Base-by-base conservation (phyloP, 2,329 filamentous ascomycete genomes). In the Colletotrichum sp. region DNA sequence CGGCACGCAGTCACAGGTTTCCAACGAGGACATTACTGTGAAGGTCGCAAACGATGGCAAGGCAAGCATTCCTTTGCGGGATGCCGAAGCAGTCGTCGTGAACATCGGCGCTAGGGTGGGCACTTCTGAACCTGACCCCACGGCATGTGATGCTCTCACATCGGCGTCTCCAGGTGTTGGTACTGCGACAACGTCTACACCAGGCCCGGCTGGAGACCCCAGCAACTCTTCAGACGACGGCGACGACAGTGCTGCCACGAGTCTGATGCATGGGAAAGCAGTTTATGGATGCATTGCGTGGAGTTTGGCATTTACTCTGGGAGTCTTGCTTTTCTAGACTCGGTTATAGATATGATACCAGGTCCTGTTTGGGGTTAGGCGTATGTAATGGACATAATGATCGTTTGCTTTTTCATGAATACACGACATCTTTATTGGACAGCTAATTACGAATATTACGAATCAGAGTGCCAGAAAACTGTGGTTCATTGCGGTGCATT, bases 201-300 rank as follows among this genome's bases (percentile, higher is more conserved):
- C 73, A 9, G 73, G 73, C 3, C 71, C 73, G 26, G 65, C 73
- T 7, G 73, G 73, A 4, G 64, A 64, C 9, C 24, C 73, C 16
- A 75, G 43, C 34, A 73, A 73, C 36, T 64, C 73, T 5, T 73
- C 73, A 16, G 64, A 64, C n/a, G 43, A 64, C 6, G 55, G 39
- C 13, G 39, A 69, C 14, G 55, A 73, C 26, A 66, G 60, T 18
- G 64, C 70, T 28, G 73, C 70, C 12, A 32, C n/a, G 5, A 48
- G 32, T 16, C 57, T 75, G 26, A 30, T 39, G 34, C 32, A 34
- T 18, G 32, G 59, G 12, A 64, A 48, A 3, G 32, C 32, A 30
- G 34, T 75, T 52, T 39, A 64, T 26, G 71, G 55, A 64, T 75
- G 73, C 73, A 75, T 75, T 73, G 59, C 73, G 24, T 75, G 70